These are phyloP conservation scores for Rubia peregrina DNA, from an alignment of 305 asterid genomes.

Conservation along the genomic window DNA sequence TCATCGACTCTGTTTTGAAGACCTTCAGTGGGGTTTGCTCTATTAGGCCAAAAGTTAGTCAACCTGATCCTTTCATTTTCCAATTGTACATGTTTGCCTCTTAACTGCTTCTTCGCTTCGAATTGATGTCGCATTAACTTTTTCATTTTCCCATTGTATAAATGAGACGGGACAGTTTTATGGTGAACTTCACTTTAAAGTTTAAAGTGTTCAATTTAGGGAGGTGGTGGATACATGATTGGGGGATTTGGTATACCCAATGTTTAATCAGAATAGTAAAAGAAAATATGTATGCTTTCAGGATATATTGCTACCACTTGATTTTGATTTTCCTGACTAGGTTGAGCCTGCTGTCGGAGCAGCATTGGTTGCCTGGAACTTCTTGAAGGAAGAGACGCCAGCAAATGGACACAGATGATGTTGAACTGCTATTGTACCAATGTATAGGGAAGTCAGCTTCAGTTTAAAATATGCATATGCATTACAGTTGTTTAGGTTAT, in stretches of 20 bases:
- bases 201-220: neutral
- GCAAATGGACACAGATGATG: constrained; percentile 44
- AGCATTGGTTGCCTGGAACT: constrained; percentile 66
- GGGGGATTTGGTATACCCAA: neutral
- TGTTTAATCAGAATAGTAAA: neutral
- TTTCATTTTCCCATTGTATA: too few species aligned
- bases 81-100: neutral
- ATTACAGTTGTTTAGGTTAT: neutral
- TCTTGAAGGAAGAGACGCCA: constrained; percentile 41
- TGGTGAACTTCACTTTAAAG: neutral
- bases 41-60: constrained; percentile 72
- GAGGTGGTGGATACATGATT: neutral
- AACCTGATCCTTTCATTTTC: constrained; percentile 12
- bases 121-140: neutral
- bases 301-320: neutral
- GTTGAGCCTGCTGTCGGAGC: constrained; percentile 90
- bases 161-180: neutral
- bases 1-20: constrained; percentile 51
- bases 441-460: constrained; percentile 10
- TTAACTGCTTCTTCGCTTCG: neutral
- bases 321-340: constrained; percentile 21
- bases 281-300: neutral
- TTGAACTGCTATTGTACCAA: neutral
- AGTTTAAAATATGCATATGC: neutral
- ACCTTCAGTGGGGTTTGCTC: constrained; percentile 69